Evolutionary conservation across 148 eudicot species (phyloP).

Genomic region (Fallopia convolvulus): DNA sequence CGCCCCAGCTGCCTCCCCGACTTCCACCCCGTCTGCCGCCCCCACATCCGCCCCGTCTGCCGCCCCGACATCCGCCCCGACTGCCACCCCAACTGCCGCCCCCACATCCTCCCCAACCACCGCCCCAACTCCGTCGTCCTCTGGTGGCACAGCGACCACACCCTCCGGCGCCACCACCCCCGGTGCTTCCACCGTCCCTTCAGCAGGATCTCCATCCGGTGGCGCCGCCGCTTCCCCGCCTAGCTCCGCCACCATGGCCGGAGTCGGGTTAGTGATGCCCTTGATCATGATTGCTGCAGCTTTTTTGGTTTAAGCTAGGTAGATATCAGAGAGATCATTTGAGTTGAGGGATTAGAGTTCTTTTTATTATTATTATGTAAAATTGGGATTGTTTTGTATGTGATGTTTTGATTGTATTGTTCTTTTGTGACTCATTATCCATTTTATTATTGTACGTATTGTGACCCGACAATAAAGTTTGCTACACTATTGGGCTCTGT

Average conservation of each 20-base stretch:
- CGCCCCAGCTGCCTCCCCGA: neutral
- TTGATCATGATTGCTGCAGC: conserved; percentile 4
- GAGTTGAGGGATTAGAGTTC: neutral
- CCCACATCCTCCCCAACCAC: neutral
- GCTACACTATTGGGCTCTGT: neutral
- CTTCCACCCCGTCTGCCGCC: too few relatives aligned
- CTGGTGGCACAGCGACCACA: neutral
- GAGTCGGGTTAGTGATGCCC: conserved; percentile 1
- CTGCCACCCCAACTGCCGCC: neutral
- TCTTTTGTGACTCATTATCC: neutral
- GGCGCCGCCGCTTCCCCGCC: neutral
- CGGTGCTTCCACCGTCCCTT: neutral
- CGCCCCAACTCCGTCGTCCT: neutral
- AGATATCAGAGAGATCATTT: neutral
- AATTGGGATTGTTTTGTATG: neutral
- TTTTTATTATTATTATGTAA: neutral
- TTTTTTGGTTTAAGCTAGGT: conserved; percentile 5
- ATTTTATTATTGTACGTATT: neutral
- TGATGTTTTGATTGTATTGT: neutral
- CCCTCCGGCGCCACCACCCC: neutral
- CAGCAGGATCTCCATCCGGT: neutral
- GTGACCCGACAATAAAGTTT: conserved; percentile 6
- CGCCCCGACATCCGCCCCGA: conserved; percentile 8
- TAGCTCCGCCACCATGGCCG: conserved; percentile 5
- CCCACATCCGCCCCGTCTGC: neutral